Base-by-base conservation (phyloP, 148 eudicot genomes). In the Vaccinium myrtillus region DNA sequence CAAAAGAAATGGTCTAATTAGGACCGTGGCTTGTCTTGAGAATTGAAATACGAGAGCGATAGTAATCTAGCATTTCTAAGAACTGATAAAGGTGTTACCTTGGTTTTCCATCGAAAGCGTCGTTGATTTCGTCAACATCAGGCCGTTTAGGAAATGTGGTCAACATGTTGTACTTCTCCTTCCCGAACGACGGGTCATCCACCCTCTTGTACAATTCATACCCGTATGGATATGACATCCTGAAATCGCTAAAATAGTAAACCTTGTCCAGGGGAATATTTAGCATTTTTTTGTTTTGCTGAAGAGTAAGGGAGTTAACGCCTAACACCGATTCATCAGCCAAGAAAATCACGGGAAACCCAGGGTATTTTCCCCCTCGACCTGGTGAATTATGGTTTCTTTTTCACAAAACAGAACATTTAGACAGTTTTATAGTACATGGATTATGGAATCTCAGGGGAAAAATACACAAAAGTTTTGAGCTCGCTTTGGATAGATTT, bases 141-240 rank as follows among this genome's bases (percentile, higher is more conserved):
- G 99, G 99, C 77, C 87, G 87, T 85, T 91, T 79, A n/a, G 88
- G 81, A 77, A 96, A 96, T 63, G 91, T 91, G 59, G 97, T 85
- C 90, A 94, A 73, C 75, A 93, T 71, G 76, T 88, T 88, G 75
- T 96, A 96, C 85, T 90, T 92, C 91, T 96, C 98, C 89, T 90
- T 93, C 71, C 94, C 86, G 18, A 69, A 69, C 53, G 95, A 89
- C 23, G 89, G 79, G 81, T 91, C 95, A 84, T 94, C 95, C 81
- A 93, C 93, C 87, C 99, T 93, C 91, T 93, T 96, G 93, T 89
- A 96, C 87, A 96, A 61, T 87, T 96, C 96, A 80, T 93, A 94
- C 14, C 88, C 87, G 75, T 89, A 86, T 32, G 99, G 97, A 83
- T 96, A 90, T 15, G 95, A 83, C 97, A 92, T 92, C 91, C 99